These are phyloP conservation scores for Carpinus fangiana DNA, from an alignment of 306 rosid species.

Conservation along the genomic window DNA sequence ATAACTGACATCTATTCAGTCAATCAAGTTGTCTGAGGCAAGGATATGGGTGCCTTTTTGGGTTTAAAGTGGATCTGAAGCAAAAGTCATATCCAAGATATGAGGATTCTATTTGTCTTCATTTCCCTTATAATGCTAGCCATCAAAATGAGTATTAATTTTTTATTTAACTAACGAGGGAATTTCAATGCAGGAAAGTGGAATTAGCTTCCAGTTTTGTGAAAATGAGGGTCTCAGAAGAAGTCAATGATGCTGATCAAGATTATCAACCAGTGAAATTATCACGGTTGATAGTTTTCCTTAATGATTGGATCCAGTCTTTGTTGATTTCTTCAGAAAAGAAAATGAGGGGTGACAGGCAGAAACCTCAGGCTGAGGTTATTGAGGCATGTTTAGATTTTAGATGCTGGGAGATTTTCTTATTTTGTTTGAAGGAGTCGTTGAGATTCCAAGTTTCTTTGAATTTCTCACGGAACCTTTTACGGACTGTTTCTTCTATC, in stretches of 20 bases:
- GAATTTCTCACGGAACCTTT: conserved; percentile 62
- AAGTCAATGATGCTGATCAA: conserved; percentile 23
- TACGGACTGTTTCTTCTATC: conserved; percentile 51
- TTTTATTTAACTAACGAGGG: conserved; percentile 12
- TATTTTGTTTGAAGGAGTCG: conserved; percentile 77
- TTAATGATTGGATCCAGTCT: conserved; percentile 77
- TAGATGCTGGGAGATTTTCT: conserved; percentile 82
- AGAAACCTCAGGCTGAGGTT: conserved; percentile 37
- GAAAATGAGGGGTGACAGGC: conserved; percentile 36
- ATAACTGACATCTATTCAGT: no score
- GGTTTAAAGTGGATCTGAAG: not conserved
- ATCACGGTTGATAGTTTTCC: conserved; percentile 55
- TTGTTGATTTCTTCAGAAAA: conserved; percentile 64
- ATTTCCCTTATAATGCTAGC: not conserved
- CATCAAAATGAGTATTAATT: not conserved
- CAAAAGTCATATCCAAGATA: not conserved
- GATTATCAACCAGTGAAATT: conserved; percentile 53
- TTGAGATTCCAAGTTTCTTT: conserved; percentile 46
- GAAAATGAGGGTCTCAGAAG: conserved; percentile 37
- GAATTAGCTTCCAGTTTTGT: conserved; percentile 65
- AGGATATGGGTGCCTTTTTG: no score
- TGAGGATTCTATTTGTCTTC: not conserved
- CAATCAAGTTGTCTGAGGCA: no score
- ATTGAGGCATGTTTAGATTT: conserved; percentile 57
- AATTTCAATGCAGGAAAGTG: conserved; percentile 73